These are phyloP conservation scores for Prunus campanulata DNA, from an alignment of 306 rosid genomes.

Conservation along the genomic window DNA sequence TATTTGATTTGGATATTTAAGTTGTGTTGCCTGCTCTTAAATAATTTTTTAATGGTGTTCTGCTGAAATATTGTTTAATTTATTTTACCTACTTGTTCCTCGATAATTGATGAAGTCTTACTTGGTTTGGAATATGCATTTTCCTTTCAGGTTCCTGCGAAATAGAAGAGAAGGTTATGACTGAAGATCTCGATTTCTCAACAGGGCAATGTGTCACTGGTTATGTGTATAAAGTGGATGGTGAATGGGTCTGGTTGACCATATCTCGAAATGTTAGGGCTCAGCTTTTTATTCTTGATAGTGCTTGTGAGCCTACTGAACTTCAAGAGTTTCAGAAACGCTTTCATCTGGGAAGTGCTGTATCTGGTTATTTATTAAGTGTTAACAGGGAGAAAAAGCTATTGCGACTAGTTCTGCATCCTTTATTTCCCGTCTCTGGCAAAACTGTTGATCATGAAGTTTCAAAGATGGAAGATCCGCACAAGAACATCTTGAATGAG, in stretches of 20 bases:
- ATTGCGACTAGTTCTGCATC: constrained; percentile 51
- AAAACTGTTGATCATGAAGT: constrained; percentile 22
- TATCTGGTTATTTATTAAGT: constrained; percentile 59
- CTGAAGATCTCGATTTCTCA: constrained; percentile 42
- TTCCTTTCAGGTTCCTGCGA: constrained; percentile 54
- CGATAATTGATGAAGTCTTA: not conserved
- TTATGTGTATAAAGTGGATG: constrained; percentile 70
- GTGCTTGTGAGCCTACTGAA: constrained; percentile 71
- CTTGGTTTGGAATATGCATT: constrained; percentile 15
- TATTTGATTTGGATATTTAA: not conserved
- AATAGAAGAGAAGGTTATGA: constrained; percentile 25
- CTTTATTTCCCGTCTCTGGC: constrained; percentile 27
- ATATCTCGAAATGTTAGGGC: constrained; percentile 66
- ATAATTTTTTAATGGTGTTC: not conserved
- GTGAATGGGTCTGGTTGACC: constrained; percentile 83
- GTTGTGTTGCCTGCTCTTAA: not conserved
- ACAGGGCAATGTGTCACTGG: constrained; percentile 66
- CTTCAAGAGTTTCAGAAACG: constrained; percentile 61
- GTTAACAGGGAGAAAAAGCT: constrained; percentile 60
- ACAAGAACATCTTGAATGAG: constrained; percentile 23
- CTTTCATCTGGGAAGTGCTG: constrained; percentile 57
- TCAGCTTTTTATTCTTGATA: constrained; percentile 74
- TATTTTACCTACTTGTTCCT: not conserved
- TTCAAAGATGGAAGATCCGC: constrained; percentile 31
- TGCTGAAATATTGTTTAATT: not conserved